These are phyloP conservation scores for Saccharomyces hybrid DNA, from an alignment of 1,139 yeast genomes.

Conservation along the genomic window DNA sequence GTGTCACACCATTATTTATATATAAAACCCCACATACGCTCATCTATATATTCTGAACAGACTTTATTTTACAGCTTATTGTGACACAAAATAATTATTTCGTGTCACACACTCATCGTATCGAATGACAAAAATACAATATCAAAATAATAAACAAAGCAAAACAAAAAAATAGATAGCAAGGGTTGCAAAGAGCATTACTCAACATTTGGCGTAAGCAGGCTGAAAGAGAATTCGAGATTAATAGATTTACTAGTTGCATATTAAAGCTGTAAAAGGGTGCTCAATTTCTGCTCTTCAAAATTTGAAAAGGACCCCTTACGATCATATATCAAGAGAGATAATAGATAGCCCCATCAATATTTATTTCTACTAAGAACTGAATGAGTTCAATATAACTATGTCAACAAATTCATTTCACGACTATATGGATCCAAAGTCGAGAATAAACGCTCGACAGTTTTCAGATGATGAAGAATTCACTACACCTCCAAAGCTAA, in stretches of 20 bases:
- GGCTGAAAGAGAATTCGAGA: not conserved
- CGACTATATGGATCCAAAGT: not conserved
- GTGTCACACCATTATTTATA: not conserved
- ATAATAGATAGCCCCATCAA: not conserved
- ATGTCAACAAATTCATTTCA: not conserved
- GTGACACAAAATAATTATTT: not conserved
- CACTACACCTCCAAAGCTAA: conserved; percentile 26
- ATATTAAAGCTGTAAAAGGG: not conserved
- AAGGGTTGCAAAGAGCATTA: conserved; percentile 1
- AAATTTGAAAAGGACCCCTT: not conserved
- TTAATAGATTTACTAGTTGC: not conserved
- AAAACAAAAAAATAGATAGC: not conserved
- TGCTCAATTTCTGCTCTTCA: not conserved
- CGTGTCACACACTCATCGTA: not conserved
- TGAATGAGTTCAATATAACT: not conserved
- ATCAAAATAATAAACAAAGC: not conserved
- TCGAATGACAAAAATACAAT: not conserved
- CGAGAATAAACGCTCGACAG: conserved; percentile 9
- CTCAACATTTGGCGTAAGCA: not conserved
- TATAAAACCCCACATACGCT: not conserved
- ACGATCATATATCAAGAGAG: not conserved
- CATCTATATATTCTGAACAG: not conserved
- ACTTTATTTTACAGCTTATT: not conserved
- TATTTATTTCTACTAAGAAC: not conserved
- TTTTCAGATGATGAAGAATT: conserved; percentile 26